Evolutionary conservation across 805 yeast genomes (phyloP), one percentile per base, ranked within the genome.

Genomic region (Yarrowia porcina): DNA sequence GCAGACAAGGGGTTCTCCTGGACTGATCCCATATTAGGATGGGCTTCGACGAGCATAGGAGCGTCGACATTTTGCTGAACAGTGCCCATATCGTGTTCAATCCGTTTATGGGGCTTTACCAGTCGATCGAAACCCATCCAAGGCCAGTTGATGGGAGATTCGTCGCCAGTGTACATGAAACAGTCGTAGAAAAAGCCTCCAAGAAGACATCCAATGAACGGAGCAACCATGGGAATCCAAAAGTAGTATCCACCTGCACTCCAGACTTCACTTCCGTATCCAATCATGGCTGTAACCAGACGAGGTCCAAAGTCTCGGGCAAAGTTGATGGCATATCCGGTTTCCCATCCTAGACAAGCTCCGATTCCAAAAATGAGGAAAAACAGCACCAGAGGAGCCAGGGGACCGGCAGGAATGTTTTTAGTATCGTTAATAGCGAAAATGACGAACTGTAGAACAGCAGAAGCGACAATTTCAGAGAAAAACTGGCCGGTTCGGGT

Each of bases 231-330:
- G 52, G 84, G 84, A 35, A 81, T 80, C 85, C 85, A 82, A 67
- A 79, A 80, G 69, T 79, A 82, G 67, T 77, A 76, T 67, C 74
- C 73, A 64, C 78, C 74, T 13, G 70, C 68, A 15, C 72, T 68
- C 76, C 80, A 80, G 66, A 70, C 73, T 32, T 71, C 77, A 27
- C 69, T 69, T 36, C 80, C 77, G 65, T 80, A 80, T 32, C 86
- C 86, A 38, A 80, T 75, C 60, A 80, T 72, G 45, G 75, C 74
- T 15, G 83, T 71, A 28, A 82, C 83, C 39, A 82, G 68, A 66
- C 86, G 73, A 64, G 86, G 86, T n/a, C 81, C 83, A 56, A 82
- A 74, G 71, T 82, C 86, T 72, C 86, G 79, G 32, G 84, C 84
- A 62, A 78, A 73, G 71, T 82, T 82, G 68, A 82, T 71, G 42